Evolutionary conservation across 129 eudicot genomes (phyloP), one percentile per base, ranked within the genome.

Genomic region (Artemisia annua): DNA sequence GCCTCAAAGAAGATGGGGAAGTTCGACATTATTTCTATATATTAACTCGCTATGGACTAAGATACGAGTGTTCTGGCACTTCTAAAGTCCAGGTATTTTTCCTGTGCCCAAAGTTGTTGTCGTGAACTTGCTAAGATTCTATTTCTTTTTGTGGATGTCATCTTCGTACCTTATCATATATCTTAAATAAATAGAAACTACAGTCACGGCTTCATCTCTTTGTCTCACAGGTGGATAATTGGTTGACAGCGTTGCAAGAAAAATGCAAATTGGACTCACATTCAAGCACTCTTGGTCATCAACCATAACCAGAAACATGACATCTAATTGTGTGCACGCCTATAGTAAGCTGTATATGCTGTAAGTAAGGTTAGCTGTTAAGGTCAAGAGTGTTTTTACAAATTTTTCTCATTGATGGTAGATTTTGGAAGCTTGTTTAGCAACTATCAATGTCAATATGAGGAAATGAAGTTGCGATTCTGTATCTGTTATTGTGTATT

Each of bases 31-130:
- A 75, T 79, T 93, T 93, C 77, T 89, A 80, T 73, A 89, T 92
- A 13, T 79, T 89, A 70, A 92, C 98, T 53, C 79, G 88, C 28
- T 82, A 81, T 67, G 98, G 96, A n/a, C 71, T 92, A 66, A 82
- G 98, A 72, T 89, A 83, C 12, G 98, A 92, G 77, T 92, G 98
- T 82, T 89, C 92, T 5, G 87, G 86, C 73, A 67, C 80, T 61
- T 92, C 96, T 59, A 84, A 83, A 78, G 71, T 85, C 67, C 98
- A 89, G 95, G 98, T 89, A 80, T 55, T 15, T 54, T 54, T 54
- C 2, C 17, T 15, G 9, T 54, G 59, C 24, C 19, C 15, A 54
- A 56, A 17, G 6, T 19, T 59, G 20, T 14, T 63, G 7, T 30
- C 3, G 28, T 63, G 24, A 48, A 63, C 72, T 14, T 49, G 52